These are phyloP conservation scores for Exophiala oligosperma DNA, from an alignment of 2,329 filamentous ascomycete genomes.

Conservation along the genomic window DNA sequence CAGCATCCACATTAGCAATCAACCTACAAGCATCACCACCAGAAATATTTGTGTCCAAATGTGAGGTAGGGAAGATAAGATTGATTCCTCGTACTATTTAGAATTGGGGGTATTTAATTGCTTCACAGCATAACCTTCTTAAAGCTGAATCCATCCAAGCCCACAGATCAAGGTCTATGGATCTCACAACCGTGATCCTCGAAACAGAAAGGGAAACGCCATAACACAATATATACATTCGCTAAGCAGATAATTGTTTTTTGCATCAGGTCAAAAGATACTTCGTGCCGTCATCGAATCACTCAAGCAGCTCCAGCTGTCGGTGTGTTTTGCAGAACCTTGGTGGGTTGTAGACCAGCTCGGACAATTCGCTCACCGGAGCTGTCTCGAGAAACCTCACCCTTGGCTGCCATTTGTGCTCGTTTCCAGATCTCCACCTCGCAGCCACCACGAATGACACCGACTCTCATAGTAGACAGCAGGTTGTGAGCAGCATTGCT, in stretches of 20 bases:
- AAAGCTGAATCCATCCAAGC: constrained; percentile 1
- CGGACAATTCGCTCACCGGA: constrained; percentile 80
- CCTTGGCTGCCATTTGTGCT: constrained; percentile 67
- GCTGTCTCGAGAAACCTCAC: constrained; percentile 80
- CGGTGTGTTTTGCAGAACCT: constrained; percentile 74
- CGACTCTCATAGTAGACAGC: constrained; percentile 82
- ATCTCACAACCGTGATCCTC: neutral
- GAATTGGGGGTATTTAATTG: constrained; percentile 2
- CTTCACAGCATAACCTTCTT: constrained; percentile 5
- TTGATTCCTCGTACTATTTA: neutral
- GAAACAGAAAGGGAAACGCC: constrained; percentile 1
- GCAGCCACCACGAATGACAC: constrained; percentile 81
- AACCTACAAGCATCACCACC: neutral
- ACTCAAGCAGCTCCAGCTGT: constrained; percentile 77
- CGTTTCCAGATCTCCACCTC: constrained; percentile 95
- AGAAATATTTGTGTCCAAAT: neutral
- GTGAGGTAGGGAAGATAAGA: neutral
- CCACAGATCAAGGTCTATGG: constrained; percentile 2
- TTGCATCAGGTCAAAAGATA: neutral
- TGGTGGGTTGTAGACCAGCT: constrained; percentile 82
- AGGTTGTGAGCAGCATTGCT: constrained; percentile 89
- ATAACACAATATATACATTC: constrained; percentile 14
- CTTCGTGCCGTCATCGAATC: constrained; percentile 4
- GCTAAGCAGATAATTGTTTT: constrained; percentile 8
- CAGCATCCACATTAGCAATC: neutral